phyloP scores from a whole-genome alignment of 345 rosid species.

The Eutrema heterophyllum region DNA sequence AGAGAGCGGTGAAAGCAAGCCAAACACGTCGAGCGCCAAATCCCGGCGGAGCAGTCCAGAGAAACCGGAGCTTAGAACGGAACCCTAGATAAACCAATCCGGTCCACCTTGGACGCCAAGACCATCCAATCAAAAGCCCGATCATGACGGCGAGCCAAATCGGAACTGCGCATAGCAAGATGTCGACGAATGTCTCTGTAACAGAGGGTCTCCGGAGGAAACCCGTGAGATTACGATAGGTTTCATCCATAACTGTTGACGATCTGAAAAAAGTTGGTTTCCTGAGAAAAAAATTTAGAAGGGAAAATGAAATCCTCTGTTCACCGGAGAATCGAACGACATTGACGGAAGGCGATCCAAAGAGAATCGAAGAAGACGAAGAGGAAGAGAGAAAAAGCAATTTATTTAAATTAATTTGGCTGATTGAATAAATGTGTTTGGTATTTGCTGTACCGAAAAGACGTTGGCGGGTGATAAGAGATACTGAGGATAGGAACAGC shows the following conservation, averaged over 20 bases:
- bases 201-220: slow-evolving; percentile 57
- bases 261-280: not conserved
- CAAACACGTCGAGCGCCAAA: slow-evolving; percentile 94
- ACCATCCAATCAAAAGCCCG: slow-evolving; percentile 95
- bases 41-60: slow-evolving; percentile 90
- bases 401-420: not conserved
- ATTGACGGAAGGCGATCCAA: slow-evolving; percentile 1
- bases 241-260: slow-evolving; percentile 49
- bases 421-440: not conserved
- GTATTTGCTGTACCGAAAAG: slow-evolving; percentile 22
- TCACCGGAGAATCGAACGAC: slow-evolving; percentile 13
- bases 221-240: slow-evolving; percentile 53
- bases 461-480: slow-evolving; percentile 18
- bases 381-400: not conserved
- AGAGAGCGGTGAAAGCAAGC: slow-evolving; percentile 90
- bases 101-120: slow-evolving; percentile 98
- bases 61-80: slow-evolving; percentile 71
- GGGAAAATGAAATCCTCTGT: not conserved
- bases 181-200: slow-evolving; percentile 87
- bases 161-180: slow-evolving; percentile 87
- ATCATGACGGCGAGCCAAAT: slow-evolving; percentile 96
- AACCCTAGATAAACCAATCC: slow-evolving; percentile 72
- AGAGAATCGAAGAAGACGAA: slow-evolving; percentile 11
- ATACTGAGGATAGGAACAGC: slow-evolving; percentile 9
- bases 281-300: not conserved